phyloP scores from a whole-genome alignment of 192 early-diverging fungal species.

The Linnemannia elongata region DNA sequence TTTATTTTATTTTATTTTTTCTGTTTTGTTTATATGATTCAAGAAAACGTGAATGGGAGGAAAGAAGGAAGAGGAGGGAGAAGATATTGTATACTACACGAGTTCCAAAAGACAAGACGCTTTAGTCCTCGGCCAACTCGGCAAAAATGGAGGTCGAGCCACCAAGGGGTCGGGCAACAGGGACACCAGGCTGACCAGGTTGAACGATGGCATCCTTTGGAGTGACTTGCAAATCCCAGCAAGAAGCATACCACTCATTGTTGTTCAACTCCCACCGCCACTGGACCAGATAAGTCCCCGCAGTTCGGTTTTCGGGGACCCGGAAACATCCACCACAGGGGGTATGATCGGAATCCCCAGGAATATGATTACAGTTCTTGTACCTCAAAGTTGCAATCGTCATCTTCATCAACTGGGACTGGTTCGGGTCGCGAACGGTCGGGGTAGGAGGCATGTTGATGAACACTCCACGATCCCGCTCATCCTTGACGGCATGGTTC shows the following conservation, averaged over 20 bases:
- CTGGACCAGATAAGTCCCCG: slow-evolving; percentile 38
- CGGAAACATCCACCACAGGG: slow-evolving; percentile 49
- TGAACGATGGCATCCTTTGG: not conserved
- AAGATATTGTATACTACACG: not conserved
- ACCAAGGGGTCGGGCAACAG: slow-evolving; percentile 9
- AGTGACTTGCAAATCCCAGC: slow-evolving; percentile 41
- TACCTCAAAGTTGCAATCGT: slow-evolving; percentile 31
- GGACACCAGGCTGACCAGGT: not conserved
- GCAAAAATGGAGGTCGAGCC: slow-evolving; percentile 34
- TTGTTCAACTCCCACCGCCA: slow-evolving; percentile 50
- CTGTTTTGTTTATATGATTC: not conserved
- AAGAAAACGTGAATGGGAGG: not conserved
- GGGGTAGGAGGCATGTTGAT: slow-evolving; percentile 44
- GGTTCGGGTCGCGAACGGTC: slow-evolving; percentile 24
- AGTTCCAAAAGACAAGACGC: not conserved
- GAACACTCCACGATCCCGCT: slow-evolving; percentile 20
- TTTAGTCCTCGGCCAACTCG: slow-evolving; percentile 35
- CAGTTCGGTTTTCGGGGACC: slow-evolving; percentile 1
- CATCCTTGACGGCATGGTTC: slow-evolving; percentile 45
- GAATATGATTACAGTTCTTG: slow-evolving; percentile 32
- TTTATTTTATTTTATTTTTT: not conserved
- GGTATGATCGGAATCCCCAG: slow-evolving; percentile 8
- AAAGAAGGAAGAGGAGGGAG: not conserved
- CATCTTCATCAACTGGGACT: slow-evolving; percentile 17
- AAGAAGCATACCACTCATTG: slow-evolving; percentile 45